These are phyloP conservation scores for Phlebiopsis gigantea DNA, from an alignment of 768 basidiomycete species.

Conservation along the genomic window DNA sequence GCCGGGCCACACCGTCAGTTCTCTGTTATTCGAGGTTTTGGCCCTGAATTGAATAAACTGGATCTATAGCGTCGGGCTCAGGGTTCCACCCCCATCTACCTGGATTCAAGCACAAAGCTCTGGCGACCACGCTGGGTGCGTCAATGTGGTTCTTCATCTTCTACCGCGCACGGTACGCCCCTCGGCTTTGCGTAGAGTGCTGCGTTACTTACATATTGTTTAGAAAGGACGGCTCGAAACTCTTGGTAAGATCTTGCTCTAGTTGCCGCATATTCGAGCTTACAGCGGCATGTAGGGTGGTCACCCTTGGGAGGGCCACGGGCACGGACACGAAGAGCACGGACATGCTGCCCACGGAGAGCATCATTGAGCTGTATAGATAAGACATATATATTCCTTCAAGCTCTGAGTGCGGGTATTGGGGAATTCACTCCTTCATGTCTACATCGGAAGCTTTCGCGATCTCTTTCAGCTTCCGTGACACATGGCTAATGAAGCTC, in stretches of 20 bases:
- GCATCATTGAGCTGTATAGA: constrained; percentile 31
- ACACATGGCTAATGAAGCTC: constrained; percentile 63
- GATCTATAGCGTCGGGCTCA: constrained; percentile 36
- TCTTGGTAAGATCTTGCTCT: constrained; percentile 23
- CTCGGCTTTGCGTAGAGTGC: not conserved
- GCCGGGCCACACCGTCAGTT: constrained; percentile 23
- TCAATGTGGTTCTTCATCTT: constrained; percentile 99
- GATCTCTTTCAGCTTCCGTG: constrained; percentile 37
- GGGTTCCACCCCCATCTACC: constrained; percentile 91
- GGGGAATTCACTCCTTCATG: not conserved
- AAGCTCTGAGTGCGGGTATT: not conserved
- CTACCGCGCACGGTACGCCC: constrained; percentile 82
- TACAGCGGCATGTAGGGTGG: constrained; percentile 23
- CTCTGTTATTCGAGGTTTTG: not conserved
- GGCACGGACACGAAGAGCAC: constrained; percentile 40
- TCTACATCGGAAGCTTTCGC: not conserved
- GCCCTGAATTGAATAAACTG: not conserved
- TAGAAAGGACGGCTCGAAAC: constrained; percentile 36
- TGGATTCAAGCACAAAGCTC: constrained; percentile 65
- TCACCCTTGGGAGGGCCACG: constrained; percentile 65
- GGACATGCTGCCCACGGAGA: constrained; percentile 30
- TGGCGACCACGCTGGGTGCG: constrained; percentile 83
- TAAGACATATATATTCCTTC: not conserved
- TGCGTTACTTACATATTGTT: not conserved
- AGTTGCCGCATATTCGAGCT: not conserved